These are phyloP conservation scores for Phoenix dactylifera DNA, from an alignment of 176 grass and related monocot species.

Conservation along the genomic window DNA sequence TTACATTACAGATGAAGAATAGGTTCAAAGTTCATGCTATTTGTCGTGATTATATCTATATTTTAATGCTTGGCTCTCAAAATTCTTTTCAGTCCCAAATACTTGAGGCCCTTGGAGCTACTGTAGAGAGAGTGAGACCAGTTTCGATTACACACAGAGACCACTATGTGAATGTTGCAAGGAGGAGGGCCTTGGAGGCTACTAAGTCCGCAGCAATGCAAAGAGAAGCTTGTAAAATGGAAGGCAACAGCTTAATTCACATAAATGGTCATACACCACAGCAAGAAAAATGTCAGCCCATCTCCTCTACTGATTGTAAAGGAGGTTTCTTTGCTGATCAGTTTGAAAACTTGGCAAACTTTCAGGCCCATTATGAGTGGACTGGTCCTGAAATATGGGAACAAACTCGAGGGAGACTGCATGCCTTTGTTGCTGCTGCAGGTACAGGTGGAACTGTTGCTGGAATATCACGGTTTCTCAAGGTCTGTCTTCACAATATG, in stretches of 20 bases:
- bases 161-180: slow-evolving; percentile 91
- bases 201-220: slow-evolving; percentile 29
- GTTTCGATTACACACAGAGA: slow-evolving; percentile 90
- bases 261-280: slow-evolving; percentile 16
- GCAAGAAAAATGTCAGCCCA: not conserved
- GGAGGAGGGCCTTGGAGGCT: slow-evolving; percentile 73
- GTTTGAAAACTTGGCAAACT: slow-evolving; percentile 96
- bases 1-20: too few relatives aligned
- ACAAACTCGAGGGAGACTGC: slow-evolving; percentile 51
- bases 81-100: slow-evolving; percentile 70
- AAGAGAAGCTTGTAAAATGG: slow-evolving; percentile 7
- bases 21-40: too few relatives aligned
- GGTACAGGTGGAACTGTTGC: slow-evolving; percentile 91
- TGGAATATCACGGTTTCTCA: slow-evolving; percentile 79
- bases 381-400: slow-evolving; percentile 97
- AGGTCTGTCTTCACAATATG: slow-evolving; percentile 41
- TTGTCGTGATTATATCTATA: not conserved
- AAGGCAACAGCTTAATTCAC: slow-evolving; percentile 22
- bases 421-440: slow-evolving; percentile 84
- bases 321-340: slow-evolving; percentile 94
- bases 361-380: slow-evolving; percentile 78
- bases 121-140: slow-evolving; percentile 73
- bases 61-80: too few relatives aligned
- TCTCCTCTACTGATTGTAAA: slow-evolving; percentile 30
- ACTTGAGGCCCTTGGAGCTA: slow-evolving; percentile 86